Base-by-base conservation (phyloP, 2,329 filamentous ascomycete genomes). In the Aureobasidium vineae region DNA sequence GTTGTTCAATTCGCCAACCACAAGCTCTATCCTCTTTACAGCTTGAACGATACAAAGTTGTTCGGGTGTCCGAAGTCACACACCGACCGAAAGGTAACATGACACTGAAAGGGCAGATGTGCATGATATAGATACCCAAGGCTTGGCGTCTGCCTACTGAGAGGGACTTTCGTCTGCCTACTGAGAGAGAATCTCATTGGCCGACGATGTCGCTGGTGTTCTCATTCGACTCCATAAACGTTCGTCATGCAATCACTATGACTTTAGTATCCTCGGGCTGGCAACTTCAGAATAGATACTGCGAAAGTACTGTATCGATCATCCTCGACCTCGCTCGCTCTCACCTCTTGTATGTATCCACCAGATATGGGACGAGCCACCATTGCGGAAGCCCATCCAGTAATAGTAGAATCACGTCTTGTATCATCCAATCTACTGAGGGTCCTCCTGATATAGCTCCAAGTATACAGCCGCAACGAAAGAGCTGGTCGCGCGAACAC, bases 91-190 rank as follows among this genome's bases (percentile, higher is more conserved):
- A 54, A 54, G 33, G 5, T 6, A 5, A 23, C n/a, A 3, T 54
- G 10, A 10, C 16, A 16, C 31, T 36, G 11, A n/a, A 38, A 38
- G 31, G 6, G 52, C 52, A 54, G 38, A n/a, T 38, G n/a, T 36
- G 52, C n/a, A 36, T 54, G n/a, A 54, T 54, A 54, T 54, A 54
- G 52, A 21, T 23, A n/a, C 33, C 5, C 33, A 38, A 54, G 33
- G 53, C 53, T 56, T 56, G 53, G 53, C 53, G 53, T 41, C 53
- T 56, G 53, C 36, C 53, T 56, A 56, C 21, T 21, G n/a, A 6
- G 15, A 28, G 15, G 16, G 15, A 19, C 13, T 41, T 13, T 26
- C 53, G 53, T 40, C 53, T 56, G 53, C 36, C 53, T 54, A 54
- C 21, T 33, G n/a, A 6, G 6, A 26, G 15, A 5, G 15, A 16